Conservation (phyloP, 2,329 filamentous ascomycete species). For the Laburnicola sp. region DNA sequence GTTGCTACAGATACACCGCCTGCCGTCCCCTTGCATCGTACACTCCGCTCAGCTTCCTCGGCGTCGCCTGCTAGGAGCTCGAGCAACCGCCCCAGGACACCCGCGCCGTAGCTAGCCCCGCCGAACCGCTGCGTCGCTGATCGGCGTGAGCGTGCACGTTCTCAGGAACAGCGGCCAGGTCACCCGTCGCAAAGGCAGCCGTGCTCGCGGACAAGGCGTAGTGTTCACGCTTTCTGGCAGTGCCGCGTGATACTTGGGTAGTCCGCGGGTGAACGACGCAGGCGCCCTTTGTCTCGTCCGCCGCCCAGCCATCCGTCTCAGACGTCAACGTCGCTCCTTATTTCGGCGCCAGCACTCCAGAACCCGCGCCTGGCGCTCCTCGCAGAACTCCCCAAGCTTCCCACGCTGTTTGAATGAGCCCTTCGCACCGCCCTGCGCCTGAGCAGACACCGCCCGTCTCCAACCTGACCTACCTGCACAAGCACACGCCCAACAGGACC, state of each 20-base stretch:
- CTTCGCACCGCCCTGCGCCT: slow-evolving; percentile 40
- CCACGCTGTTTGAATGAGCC: slow-evolving; percentile 43
- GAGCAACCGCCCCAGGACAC: neutral
- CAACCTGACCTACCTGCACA: slow-evolving; percentile 41
- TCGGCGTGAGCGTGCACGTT: neutral
- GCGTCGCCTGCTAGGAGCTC: neutral
- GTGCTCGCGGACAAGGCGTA: neutral
- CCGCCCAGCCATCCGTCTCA: slow-evolving; percentile 1
- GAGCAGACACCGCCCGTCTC: slow-evolving; percentile 38
- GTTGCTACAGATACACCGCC: neutral
- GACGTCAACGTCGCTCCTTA: slow-evolving; percentile 5
- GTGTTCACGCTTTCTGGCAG: neutral
- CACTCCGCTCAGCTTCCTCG: neutral
- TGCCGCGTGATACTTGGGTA: slow-evolving; percentile 2
- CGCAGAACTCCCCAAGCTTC: slow-evolving; percentile 15
- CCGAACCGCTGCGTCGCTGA: neutral
- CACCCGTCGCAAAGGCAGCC: neutral
- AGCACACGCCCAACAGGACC: slow-evolving; percentile 41
- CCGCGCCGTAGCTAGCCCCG: neutral
- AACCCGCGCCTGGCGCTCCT: slow-evolving; percentile 9
- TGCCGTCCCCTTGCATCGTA: neutral
- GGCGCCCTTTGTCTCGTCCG: slow-evolving; percentile 9
- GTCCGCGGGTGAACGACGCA: slow-evolving; percentile 6
- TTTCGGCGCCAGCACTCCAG: neutral
- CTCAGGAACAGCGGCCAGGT: neutral